Base-by-base conservation (phyloP, 2,329 filamentous ascomycete species). In the Bimuria novae-zelandiae region DNA sequence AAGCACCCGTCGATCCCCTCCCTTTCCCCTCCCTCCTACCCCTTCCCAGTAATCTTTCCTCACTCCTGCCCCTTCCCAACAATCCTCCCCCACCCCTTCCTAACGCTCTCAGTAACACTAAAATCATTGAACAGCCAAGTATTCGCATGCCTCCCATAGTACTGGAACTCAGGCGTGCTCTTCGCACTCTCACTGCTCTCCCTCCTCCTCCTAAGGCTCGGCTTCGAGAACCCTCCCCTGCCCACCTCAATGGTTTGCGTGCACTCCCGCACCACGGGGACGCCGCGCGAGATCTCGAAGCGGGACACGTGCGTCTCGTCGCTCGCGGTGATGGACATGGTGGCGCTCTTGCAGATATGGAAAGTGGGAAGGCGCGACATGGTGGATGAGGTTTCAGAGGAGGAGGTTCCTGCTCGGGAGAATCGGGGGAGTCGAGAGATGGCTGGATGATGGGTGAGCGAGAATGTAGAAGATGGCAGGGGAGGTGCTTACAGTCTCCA, bases 41-140 rank as follows among this genome's bases (percentile, higher is more conserved):
- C n/a, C n/a, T n/a, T n/a, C n/a, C n/a, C n/a, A n/a, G n/a, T n/a
- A n/a, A n/a, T n/a, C n/a, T n/a, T n/a, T n/a, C n/a, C n/a, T 35
- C 32, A 17, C n/a, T 51, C 53, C 2, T 54, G 50, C 6, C 60
- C 59, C 54, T 54, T 63, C 7, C 59, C 49, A 16, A 42, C 49
- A 7, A 69, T 60, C 59, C 56, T 69, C 3, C 60, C 65, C 44
- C 55, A 70, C 17, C 68, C 67, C 54, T 63, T 70, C 44, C 61
- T 65, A 25, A 72, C 62, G n/a, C 58, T 60, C 16, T 65, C 69
- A 10, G 63, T 68, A 33, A 75, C 57, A 30, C 70, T 73, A 35
- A 73, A 74, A 37, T 71, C 70, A 17, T 72, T 70, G 56, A 75
- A 75, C 19, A 75, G 51, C 72, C 72, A 75, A 45, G 63, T 63